Base-by-base conservation (phyloP, 2,329 filamentous ascomycete species). In the Aureobasidium sp. region DNA sequence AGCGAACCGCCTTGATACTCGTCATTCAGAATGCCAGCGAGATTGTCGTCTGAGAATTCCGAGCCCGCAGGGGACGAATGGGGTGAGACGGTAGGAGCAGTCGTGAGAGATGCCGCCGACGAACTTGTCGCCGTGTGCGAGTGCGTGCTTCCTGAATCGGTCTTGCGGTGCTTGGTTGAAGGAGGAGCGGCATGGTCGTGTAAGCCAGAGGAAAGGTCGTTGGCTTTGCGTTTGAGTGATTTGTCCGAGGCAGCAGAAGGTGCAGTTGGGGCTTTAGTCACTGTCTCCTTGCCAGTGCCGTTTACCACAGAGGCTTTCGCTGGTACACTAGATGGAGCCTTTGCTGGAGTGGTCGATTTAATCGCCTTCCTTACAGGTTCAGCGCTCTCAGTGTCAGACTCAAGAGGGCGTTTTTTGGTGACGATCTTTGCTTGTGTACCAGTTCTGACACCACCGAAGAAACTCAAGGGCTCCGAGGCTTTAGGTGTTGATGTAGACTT, bases 221-320 rank as follows among this genome's bases (percentile, higher is more conserved):
- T 74, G 5, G 75, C 73, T 67, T 80, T 80, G 64, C 78, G 78
- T 68, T 81, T 80, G 50, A 75, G 65, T 6, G 73, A 67, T 57
- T 70, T 70, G 1, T 72, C 69, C 4, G 70, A 65, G 27, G 10
- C 72, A 71, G 63, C 72, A 71, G 64, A 67, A 69, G 32, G 68
- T 65, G 8, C 67, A 67, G 17, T 64, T 64, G 63, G 62, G 34
- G 62, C 27, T 44, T 65, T 67, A 17, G 59, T 61, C 27, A 64
- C 63, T 10, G 58, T 34, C 17, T 57, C n/a, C 47, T 68, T 68
- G 61, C 66, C 65, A 48, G 64, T 64, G 7, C 60, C 62, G 17
- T 32, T 51, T 10, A 12, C 36, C 3, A 10, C 2, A 34, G 46
- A 23, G 2, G 17, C 12, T 9, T 26, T 60, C 9, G 26, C 32